Conservation (phyloP, 2,329 filamentous ascomycete species). For the Exophiala calicioides region DNA sequence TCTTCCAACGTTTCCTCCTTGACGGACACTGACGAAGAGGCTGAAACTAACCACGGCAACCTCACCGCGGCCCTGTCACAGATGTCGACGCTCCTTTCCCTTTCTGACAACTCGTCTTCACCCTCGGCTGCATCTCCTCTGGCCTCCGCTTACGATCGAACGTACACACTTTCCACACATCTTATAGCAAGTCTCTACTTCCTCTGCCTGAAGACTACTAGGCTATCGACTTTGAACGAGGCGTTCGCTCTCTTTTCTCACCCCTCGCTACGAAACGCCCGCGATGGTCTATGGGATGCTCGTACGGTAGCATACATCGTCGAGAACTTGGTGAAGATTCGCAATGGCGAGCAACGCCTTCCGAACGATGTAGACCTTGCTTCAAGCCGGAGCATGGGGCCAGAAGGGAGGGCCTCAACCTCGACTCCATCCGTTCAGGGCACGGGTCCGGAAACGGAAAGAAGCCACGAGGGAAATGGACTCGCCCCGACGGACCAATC, state of each 20-base stretch:
- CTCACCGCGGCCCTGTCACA: not conserved
- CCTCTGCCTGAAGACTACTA: conserved; percentile 30
- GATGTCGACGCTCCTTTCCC: not conserved
- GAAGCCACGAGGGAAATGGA: too few species aligned
- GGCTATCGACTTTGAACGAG: conserved; percentile 12
- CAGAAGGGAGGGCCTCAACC: too few species aligned
- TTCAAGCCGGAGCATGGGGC: too few species aligned
- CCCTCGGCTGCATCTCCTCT: not conserved
- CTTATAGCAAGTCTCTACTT: conserved; percentile 32
- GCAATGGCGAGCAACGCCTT: conserved; percentile 6
- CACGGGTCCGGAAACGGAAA: too few species aligned
- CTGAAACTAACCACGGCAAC: conserved; percentile 1
- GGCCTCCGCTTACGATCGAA: conserved; percentile 1
- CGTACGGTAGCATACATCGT: conserved; percentile 24
- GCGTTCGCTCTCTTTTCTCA: conserved; percentile 27
- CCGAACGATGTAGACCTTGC: too few species aligned
- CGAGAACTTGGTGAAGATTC: conserved; percentile 10
- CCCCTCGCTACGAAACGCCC: conserved; percentile 15
- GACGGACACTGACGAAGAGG: not conserved
- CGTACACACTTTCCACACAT: conserved; percentile 32
- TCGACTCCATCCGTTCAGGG: too few species aligned
- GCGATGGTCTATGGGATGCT: conserved; percentile 33
- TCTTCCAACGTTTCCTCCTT: too few species aligned
- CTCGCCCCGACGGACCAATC: too few species aligned
- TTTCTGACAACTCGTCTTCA: not conserved